A percentile compares a stretch with the other conserved stretches of the same genome.
Conservation (phyloP, 441 rosid species). For the Adansonia madagascariensis region DNA sequence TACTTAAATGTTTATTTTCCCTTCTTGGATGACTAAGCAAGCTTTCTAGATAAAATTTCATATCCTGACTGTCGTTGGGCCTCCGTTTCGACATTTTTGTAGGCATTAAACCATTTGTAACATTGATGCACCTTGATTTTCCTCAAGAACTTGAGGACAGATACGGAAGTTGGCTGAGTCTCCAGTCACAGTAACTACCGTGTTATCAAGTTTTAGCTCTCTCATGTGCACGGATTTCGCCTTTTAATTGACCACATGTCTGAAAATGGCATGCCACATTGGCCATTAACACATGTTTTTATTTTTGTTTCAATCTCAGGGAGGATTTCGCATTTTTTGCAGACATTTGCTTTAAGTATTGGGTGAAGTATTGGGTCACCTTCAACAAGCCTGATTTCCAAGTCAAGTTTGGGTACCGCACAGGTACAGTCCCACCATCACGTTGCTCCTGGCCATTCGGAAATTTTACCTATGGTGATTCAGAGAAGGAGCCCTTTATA, state of each 20-base stretch:
- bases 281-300: not conserved
- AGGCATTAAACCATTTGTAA: constrained; percentile 57
- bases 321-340: constrained; percentile 54
- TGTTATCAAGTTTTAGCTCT: not conserved
- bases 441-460: constrained; percentile 65
- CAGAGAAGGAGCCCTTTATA: constrained; percentile 65
- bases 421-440: constrained; percentile 57
- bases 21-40: not conserved
- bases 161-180: constrained; percentile 55
- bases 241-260: not conserved
- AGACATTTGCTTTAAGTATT: constrained; percentile 50
- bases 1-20: constrained; percentile 33
- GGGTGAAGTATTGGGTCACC: constrained; percentile 54
- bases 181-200: constrained; percentile 34
- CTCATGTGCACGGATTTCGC: not conserved
- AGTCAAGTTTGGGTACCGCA: constrained; percentile 43
- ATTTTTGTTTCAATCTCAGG: constrained; percentile 30
- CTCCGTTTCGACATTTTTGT: not conserved
- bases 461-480: constrained; percentile 60
- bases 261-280: not conserved
- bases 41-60: not conserved
- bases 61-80: not conserved
- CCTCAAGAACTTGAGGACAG: constrained; percentile 60
- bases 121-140: constrained; percentile 52
- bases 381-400: constrained; percentile 76